Conservation (phyloP, 1,284 basidiomycete genomes). For the Ceratobasidium sp. region DNA sequence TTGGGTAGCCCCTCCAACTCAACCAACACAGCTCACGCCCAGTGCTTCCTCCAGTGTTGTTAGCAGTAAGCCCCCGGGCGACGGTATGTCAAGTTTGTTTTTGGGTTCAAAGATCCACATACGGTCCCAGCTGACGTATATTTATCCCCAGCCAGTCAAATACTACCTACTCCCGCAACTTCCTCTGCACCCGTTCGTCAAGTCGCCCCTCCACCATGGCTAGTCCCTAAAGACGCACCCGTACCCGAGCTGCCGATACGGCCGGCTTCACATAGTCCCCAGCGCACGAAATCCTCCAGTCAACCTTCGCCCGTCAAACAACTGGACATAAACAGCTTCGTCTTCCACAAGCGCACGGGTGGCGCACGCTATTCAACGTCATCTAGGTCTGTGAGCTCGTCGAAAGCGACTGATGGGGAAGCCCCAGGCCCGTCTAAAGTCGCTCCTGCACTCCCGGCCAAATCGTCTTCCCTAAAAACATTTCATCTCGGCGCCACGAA, state of each 20-base stretch:
- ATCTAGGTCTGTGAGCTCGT: slow-evolving; percentile 5
- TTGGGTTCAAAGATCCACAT: neutral
- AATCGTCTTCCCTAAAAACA: slow-evolving; percentile 6
- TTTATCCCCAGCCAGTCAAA: neutral
- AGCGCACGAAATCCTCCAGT: slow-evolving; percentile 3
- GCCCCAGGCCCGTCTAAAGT: neutral
- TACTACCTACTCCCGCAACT: neutral
- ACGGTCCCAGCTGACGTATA: neutral
- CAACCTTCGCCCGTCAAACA: slow-evolving; percentile 37
- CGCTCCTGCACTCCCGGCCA: neutral
- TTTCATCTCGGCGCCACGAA: slow-evolving; percentile 24
- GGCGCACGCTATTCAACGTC: slow-evolving; percentile 21
- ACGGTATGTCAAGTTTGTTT: neutral
- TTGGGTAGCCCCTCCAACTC: neutral
- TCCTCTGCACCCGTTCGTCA: slow-evolving; percentile 4
- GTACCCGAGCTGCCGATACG: neutral
- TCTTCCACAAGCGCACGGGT: slow-evolving; percentile 18
- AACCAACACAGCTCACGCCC: neutral
- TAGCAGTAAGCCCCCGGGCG: neutral
- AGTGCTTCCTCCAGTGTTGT: neutral
- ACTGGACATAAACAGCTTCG: slow-evolving; percentile 28
- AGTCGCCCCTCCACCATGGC: slow-evolving; percentile 33
- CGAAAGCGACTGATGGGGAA: neutral
- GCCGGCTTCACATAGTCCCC: neutral
- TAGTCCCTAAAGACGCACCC: neutral